Base-by-base conservation (phyloP, 176 grass and related monocot genomes). In the Avena sativa region DNA sequence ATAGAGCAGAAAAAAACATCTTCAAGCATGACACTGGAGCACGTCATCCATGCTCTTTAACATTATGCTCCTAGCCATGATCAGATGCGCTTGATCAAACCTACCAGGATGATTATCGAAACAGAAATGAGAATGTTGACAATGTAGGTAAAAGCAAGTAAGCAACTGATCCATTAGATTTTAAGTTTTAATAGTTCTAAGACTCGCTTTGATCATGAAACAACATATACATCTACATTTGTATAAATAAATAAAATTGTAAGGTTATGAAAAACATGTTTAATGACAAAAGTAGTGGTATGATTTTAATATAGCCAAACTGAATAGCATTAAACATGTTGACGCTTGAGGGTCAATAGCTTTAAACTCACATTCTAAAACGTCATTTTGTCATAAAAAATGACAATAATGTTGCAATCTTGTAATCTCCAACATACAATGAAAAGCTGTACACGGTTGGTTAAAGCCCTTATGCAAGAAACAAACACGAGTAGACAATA, bases 41-140 rank as follows among this genome's bases (percentile, higher is more conserved):
- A 49, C 21, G 34, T 89, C 51, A 80, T 74, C 76, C 68, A 80
- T 59, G 90, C 81, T 74, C 78, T 86, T 87, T 87, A 28, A 71
- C 20, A 72, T 19, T 71, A 43, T 80, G 50, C 90, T 60, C 81
- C 56, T 93, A 89, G 81, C 78, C 86, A 87, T 80, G 73, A 48
- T 95, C 91, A 95, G 93, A 95, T 95, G 91, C 78, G 81, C 93
- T 93, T 95, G 65, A 38, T 85, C 71, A 91, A 85, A 93, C 93
- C 91, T 95, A 95, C 3, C 86, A 93, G 74, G n/a, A 74, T 51
- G 51, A 82, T 87, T 90, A 74, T 8, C 67, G 80, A 84, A 92
- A 87, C 36, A 85, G 57, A 83, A 46, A 90, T 71, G 52, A 87
- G 26, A 30, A 79, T 57, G 59, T 69, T 70, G 58, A 52, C 67